Conservation (phyloP, 805 yeast genomes). For the Candida cerambycidarum region DNA sequence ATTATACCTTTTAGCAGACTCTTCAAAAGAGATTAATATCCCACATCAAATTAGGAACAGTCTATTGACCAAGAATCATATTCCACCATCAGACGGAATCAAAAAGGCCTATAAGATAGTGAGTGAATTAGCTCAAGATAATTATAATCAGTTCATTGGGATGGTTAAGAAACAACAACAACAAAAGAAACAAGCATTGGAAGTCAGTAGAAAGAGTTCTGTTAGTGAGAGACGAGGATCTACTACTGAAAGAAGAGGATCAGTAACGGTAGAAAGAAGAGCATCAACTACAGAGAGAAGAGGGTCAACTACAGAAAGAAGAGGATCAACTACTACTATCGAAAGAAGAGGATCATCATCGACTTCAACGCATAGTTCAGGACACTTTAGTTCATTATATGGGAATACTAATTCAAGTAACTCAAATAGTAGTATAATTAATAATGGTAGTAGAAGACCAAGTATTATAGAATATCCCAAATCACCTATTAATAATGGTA, state of each 20-base stretch:
- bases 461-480: slow-evolving; percentile 16
- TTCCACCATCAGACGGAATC: slow-evolving; percentile 20
- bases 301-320: neutral
- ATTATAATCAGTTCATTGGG: slow-evolving; percentile 32
- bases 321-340: neutral
- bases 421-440: slow-evolving; percentile 1
- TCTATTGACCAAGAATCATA: slow-evolving; percentile 18
- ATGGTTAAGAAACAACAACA: slow-evolving; percentile 5
- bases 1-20: slow-evolving; percentile 26
- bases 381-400: neutral
- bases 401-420: slow-evolving; percentile 3
- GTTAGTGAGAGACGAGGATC: slow-evolving; percentile 9
- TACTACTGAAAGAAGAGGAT: slow-evolving; percentile 4
- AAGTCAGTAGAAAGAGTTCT: slow-evolving; percentile 2
- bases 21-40: slow-evolving; percentile 34
- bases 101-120: slow-evolving; percentile 18
- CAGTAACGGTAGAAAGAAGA: slow-evolving; percentile 6
- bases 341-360: slow-evolving; percentile 7
- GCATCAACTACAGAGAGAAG: neutral
- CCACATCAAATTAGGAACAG: slow-evolving; percentile 24
- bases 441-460: slow-evolving; percentile 7
- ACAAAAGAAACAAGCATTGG: neutral
- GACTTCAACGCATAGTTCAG: slow-evolving; percentile 1
- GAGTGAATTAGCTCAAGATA: slow-evolving; percentile 31
- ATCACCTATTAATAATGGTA: slow-evolving; percentile 15